Evolutionary conservation across 352 stramenopile genomes (phyloP).

Genomic region (Phytopythium helicoides): DNA sequence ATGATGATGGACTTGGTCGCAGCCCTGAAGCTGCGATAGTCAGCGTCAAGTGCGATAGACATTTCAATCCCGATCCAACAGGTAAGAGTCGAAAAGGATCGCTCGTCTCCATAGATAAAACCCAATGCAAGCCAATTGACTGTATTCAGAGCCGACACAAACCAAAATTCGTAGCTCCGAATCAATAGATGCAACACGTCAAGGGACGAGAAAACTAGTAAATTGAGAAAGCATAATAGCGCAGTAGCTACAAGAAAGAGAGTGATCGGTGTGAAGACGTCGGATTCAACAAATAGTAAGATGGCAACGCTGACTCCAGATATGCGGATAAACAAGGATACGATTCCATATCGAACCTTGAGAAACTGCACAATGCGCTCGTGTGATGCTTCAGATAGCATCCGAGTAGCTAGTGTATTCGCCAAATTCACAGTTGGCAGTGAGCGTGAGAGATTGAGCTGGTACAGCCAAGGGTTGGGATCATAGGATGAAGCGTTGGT

Average conservation of each 20-base stretch:
- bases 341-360: conserved; percentile 1
- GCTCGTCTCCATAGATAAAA: conserved; percentile 19
- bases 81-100: conserved; percentile 16
- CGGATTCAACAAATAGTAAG: conserved; percentile 11
- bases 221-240: conserved; percentile 5
- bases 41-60: conserved; percentile 26
- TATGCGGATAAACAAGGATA: conserved; percentile 8
- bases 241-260: conserved; percentile 8
- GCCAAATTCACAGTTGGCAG: background rate
- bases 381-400: background rate
- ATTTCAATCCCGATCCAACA: conserved; percentile 19
- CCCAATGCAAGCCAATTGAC: conserved; percentile 23
- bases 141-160: conserved; percentile 25
- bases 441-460: background rate
- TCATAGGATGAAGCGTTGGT: too few species aligned
- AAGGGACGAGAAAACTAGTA: conserved; percentile 21
- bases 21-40: conserved; percentile 21
- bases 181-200: conserved; percentile 16
- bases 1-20: conserved; percentile 19
- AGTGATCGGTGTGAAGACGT: conserved; percentile 6
- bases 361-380: background rate
- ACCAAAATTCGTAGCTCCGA: conserved; percentile 25
- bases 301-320: conserved; percentile 12
- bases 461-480: background rate
- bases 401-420: background rate